Conservation (phyloP, 345 rosid genomes). For the Gossypium ekmanianum region DNA sequence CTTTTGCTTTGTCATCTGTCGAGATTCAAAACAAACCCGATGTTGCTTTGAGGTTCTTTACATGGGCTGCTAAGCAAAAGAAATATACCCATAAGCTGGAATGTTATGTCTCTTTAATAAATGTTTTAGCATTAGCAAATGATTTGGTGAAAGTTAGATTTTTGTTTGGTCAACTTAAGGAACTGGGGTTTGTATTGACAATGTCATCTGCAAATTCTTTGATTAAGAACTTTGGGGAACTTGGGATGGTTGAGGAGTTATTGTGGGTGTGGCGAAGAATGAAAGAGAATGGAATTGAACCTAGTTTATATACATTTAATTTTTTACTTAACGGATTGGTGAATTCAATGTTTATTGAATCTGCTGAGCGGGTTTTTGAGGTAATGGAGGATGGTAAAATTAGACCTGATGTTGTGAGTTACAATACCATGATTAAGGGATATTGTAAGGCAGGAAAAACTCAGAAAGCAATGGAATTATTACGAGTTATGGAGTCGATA, state of each 20-base stretch:
- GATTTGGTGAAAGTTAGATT: conserved; percentile 47
- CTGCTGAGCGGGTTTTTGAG: conserved; percentile 71
- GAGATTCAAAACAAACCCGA: conserved; percentile 45
- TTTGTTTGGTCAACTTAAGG: conserved; percentile 43
- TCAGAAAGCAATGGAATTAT: conserved; percentile 55
- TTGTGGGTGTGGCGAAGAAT: conserved; percentile 88
- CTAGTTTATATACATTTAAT: conserved; percentile 68
- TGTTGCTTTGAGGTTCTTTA: conserved; percentile 41
- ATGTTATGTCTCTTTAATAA: conserved; percentile 62
- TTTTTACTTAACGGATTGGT: conserved; percentile 76
- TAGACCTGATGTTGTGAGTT: conserved; percentile 66
- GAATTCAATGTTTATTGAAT: conserved; percentile 59
- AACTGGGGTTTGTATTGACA: conserved; percentile 46
- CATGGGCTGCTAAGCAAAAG: conserved; percentile 73
- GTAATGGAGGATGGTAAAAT: conserved; percentile 69
- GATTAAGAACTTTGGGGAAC: conserved; percentile 73
- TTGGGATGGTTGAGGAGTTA: conserved; percentile 90
- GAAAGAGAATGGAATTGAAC: conserved; percentile 81
- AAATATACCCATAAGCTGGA: conserved; percentile 66
- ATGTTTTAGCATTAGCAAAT: conserved; percentile 43
- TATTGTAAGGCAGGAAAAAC: conserved; percentile 66
- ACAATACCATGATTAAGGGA: conserved; percentile 84
- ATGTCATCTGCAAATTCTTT: conserved; percentile 51
- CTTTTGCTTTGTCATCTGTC: conserved; percentile 47
- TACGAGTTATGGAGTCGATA: conserved; percentile 65